These are phyloP conservation scores for Phytophthora crassamura DNA, from an alignment of 352 stramenopile genomes.

Conservation along the genomic window DNA sequence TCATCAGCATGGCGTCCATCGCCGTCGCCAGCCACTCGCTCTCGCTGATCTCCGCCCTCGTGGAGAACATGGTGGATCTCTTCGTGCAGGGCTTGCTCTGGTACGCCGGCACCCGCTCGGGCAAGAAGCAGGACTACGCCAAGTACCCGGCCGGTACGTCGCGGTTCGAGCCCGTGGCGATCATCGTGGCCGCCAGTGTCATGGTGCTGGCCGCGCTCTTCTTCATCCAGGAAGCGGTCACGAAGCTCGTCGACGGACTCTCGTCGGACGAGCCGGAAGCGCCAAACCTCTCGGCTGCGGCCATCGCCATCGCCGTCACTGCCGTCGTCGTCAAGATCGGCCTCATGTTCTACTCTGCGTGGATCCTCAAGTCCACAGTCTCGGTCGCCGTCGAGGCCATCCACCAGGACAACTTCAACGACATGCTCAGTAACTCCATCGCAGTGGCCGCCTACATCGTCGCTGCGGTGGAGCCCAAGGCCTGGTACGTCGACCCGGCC, in stretches of 20 bases:
- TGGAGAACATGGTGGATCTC: constrained; percentile 94
- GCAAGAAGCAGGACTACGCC: constrained; percentile 78
- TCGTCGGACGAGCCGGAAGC: constrained; percentile 63
- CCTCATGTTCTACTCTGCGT: constrained; percentile 70
- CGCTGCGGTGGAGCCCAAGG: constrained; percentile 43
- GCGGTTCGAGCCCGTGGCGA: constrained; percentile 92
- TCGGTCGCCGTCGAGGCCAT: constrained; percentile 63
- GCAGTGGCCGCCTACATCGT: constrained; percentile 82
- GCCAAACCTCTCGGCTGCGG: constrained; percentile 86
- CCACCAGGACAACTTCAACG: constrained; percentile 95
- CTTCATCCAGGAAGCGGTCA: constrained; percentile 69
- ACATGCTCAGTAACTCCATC: constrained; percentile 92
- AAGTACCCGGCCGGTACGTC: constrained; percentile 94
- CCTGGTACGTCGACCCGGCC: constrained; percentile 93
- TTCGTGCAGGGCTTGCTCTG: constrained; percentile 91
- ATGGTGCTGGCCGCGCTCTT: constrained; percentile 93
- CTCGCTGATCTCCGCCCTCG: constrained; percentile 89
- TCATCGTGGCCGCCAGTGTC: constrained; percentile 91
- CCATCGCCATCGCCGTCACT: constrained; percentile 79
- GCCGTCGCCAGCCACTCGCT: constrained; percentile 84
- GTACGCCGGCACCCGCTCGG: constrained; percentile 85
- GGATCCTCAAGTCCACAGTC: constrained; percentile 59
- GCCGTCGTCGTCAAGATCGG: constrained; percentile 75
- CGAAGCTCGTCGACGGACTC: constrained; percentile 54
- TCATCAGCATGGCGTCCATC: constrained; percentile 75